Evolutionary conservation across 2,329 filamentous ascomycete genomes (phyloP).

Genomic region (Sclerotiophoma versabilis): DNA sequence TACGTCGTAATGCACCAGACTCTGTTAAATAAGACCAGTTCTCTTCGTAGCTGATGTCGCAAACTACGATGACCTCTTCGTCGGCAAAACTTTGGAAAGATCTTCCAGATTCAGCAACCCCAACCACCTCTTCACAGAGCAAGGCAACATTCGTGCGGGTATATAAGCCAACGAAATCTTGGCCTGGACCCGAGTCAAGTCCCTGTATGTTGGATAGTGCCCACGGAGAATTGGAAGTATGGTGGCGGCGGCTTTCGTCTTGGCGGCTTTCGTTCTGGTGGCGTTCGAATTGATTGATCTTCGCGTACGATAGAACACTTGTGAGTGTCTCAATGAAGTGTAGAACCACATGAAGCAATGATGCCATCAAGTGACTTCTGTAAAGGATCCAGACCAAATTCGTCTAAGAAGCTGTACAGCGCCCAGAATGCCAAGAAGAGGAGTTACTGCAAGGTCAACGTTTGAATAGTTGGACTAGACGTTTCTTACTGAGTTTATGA

Average conservation of each 20-base stretch:
- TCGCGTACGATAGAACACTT: conserved; percentile 27
- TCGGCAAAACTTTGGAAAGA: not conserved
- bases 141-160: conserved; percentile 15
- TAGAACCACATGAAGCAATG: conserved; percentile 57
- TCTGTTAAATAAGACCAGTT: conserved; percentile 16
- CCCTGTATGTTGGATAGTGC: conserved; percentile 12
- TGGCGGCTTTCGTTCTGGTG: conserved; percentile 33
- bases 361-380: conserved; percentile 55
- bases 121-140: conserved; percentile 9
- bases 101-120: conserved; percentile 9
- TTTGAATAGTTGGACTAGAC: conserved; percentile 1
- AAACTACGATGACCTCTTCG: conserved; percentile 1
- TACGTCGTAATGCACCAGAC: conserved; percentile 21
- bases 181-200: conserved; percentile 14
- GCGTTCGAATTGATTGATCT: conserved; percentile 46
- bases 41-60: conserved; percentile 1
- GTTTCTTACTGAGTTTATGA: conserved; percentile 26
- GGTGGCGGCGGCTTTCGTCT: conserved; percentile 1
- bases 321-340: conserved; percentile 54
- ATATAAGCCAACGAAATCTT: conserved; percentile 22
- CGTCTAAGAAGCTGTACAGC: conserved; percentile 56
- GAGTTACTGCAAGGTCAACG: conserved; percentile 22
- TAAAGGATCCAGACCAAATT: conserved; percentile 47
- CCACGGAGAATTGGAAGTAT: conserved; percentile 17
- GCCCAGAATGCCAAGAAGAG: conserved; percentile 47